phyloP scores from a whole-genome alignment of 2,329 filamentous ascomycete genomes.

The Diaporthe citri region DNA sequence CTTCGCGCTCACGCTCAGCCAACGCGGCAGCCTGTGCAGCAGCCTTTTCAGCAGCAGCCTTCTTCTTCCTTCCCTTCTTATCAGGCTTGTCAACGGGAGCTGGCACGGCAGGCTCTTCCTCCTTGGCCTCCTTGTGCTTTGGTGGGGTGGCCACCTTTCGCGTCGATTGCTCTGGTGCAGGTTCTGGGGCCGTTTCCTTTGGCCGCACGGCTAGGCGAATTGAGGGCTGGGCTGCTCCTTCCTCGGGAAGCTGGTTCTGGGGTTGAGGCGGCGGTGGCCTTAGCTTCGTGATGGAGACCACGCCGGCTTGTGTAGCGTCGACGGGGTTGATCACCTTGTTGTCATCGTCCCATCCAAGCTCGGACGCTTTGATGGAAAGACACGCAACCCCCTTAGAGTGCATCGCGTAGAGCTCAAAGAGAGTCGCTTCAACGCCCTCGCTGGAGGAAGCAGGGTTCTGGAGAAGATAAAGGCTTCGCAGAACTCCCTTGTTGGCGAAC shows the following conservation, averaged over 20 bases:
- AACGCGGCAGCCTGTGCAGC: constrained; percentile 60
- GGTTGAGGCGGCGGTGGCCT: constrained; percentile 61
- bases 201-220: constrained; percentile 51
- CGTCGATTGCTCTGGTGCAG: constrained; percentile 43
- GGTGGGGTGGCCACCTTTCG: constrained; percentile 50
- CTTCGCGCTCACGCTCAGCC: constrained; percentile 51
- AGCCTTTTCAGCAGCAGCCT: constrained; percentile 63
- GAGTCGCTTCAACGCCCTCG: constrained; percentile 75
- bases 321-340: constrained; percentile 87
- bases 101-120: constrained; percentile 58
- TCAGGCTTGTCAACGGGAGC: constrained; percentile 68
- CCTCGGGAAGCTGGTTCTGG: constrained; percentile 56
- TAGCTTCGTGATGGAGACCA: constrained; percentile 81
- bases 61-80: constrained; percentile 76
- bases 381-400: constrained; percentile 98
- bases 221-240: constrained; percentile 42
- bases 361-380: constrained; percentile 85
- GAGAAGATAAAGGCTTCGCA: constrained; percentile 92
- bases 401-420: constrained; percentile 98
- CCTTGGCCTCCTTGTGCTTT: constrained; percentile 62
- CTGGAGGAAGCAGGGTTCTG: constrained; percentile 75
- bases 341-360: constrained; percentile 91
- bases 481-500: constrained; percentile 84
- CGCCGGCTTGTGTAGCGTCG: constrained; percentile 79
- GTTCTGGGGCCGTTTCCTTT: constrained; percentile 45